Conservation (phyloP, 2,329 filamentous ascomycete genomes). For the Botrytis fragariae region DNA sequence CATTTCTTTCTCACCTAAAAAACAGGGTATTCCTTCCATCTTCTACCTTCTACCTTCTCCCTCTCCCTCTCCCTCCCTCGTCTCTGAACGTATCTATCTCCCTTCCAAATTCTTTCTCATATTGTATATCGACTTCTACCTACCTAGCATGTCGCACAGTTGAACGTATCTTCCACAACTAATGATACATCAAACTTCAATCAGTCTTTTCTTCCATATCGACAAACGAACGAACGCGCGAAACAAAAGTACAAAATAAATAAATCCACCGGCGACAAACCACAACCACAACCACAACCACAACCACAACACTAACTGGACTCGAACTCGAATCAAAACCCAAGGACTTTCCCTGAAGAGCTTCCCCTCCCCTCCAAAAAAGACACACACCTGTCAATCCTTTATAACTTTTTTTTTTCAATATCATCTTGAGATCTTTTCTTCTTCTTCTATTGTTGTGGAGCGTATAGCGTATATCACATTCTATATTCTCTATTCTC, state of each 20-base stretch:
- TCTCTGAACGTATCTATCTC: background rate
- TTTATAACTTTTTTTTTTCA: background rate
- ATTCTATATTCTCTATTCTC: background rate
- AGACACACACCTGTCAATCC: background rate
- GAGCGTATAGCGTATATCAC: conserved; percentile 5
- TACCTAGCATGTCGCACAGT: background rate
- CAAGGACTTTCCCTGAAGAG: conserved; percentile 1
- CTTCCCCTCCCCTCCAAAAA: background rate
- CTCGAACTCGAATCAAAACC: background rate
- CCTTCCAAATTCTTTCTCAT: background rate
- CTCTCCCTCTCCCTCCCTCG: background rate
- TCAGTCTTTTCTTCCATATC: background rate
- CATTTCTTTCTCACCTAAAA: background rate
- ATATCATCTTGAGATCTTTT: background rate
- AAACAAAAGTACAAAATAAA: background rate
- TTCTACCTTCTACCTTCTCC: background rate
- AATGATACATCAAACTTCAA: background rate
- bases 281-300: background rate
- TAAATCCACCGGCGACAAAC: background rate
- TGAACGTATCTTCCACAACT: background rate
- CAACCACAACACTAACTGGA: background rate
- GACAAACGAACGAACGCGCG: background rate
- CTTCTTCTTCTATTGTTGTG: background rate
- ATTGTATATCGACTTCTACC: background rate
- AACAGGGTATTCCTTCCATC: background rate